Conservation (phyloP, 176 grass and related monocot genomes). For the Carex myosuroides region DNA sequence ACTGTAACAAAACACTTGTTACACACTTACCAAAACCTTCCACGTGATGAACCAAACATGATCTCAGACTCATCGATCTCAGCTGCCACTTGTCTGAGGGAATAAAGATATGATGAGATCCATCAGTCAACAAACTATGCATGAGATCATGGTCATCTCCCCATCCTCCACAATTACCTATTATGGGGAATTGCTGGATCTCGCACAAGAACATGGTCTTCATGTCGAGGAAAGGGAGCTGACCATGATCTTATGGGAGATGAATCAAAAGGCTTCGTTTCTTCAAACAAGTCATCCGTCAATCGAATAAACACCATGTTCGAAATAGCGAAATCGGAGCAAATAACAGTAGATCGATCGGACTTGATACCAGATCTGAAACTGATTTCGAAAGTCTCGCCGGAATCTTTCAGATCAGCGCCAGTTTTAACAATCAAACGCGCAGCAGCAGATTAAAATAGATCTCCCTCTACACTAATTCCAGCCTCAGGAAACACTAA, state of each 20-base stretch:
- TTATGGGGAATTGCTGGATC: too few species aligned
- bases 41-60: neutral
- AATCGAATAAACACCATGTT: neutral
- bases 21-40: slow-evolving; percentile 19
- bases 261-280: neutral
- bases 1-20: neutral
- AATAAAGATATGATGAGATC: too few species aligned
- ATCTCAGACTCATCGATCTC: too few species aligned
- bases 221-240: too few species aligned
- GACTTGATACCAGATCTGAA: neutral
- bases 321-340: neutral
- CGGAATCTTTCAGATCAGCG: neutral
- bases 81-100: too few species aligned
- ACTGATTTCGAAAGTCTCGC: neutral
- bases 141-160: too few species aligned
- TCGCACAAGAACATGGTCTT: too few species aligned
- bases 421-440: neutral
- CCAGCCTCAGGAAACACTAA: neutral
- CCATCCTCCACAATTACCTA: too few species aligned
- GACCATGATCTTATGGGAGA: too few species aligned
- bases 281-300: neutral
- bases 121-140: too few species aligned
- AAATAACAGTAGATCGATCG: neutral
- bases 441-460: too few species aligned
- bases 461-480: neutral